Evolutionary conservation across 345 rosid species (phyloP).

Genomic region (Arabidopsis suecica): DNA sequence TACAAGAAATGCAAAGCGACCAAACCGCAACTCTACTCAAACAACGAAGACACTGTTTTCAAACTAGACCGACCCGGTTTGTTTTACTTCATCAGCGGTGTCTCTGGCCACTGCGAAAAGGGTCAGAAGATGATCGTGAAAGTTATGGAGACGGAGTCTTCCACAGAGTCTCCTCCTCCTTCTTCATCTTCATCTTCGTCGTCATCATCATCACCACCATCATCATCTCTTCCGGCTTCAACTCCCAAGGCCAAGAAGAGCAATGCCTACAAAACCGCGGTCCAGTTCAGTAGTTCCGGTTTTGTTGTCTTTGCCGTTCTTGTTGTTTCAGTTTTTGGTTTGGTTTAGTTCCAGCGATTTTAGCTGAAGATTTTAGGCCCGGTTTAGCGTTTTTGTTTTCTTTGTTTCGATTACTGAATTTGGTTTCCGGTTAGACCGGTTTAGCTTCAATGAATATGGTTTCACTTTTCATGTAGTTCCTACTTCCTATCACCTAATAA

Average conservation of each 20-base stretch:
- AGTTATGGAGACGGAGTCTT: constrained; percentile 55
- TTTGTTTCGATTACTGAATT: constrained; percentile 3
- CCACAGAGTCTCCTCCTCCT: constrained; percentile 41
- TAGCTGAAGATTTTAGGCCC: constrained; percentile 1
- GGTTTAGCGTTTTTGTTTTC: constrained; percentile 18
- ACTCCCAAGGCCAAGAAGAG: constrained; percentile 40
- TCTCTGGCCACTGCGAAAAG: constrained; percentile 61
- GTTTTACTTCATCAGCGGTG: constrained; percentile 71
- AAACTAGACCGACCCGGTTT: constrained; percentile 57
- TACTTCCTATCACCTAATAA: background rate
- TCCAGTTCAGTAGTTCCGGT: constrained; percentile 22
- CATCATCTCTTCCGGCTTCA: constrained; percentile 32
- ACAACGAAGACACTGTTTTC: constrained; percentile 55
- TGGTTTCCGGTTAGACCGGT: constrained; percentile 6
- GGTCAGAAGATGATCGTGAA: constrained; percentile 77
- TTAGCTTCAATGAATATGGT: constrained; percentile 13
- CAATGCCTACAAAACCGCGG: constrained; percentile 30
- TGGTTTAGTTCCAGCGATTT: constrained; percentile 21
- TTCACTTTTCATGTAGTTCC: constrained; percentile 6
- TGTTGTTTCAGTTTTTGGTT: constrained; percentile 32
- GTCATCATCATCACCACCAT: constrained; percentile 22
- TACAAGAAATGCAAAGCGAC: constrained; percentile 60
- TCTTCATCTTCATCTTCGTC: constrained; percentile 29
- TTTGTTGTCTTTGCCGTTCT: constrained; percentile 25
- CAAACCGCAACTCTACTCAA: constrained; percentile 62